These are phyloP conservation scores for Cercospora beticola DNA, from an alignment of 2,329 filamentous ascomycete genomes.

Conservation along the genomic window DNA sequence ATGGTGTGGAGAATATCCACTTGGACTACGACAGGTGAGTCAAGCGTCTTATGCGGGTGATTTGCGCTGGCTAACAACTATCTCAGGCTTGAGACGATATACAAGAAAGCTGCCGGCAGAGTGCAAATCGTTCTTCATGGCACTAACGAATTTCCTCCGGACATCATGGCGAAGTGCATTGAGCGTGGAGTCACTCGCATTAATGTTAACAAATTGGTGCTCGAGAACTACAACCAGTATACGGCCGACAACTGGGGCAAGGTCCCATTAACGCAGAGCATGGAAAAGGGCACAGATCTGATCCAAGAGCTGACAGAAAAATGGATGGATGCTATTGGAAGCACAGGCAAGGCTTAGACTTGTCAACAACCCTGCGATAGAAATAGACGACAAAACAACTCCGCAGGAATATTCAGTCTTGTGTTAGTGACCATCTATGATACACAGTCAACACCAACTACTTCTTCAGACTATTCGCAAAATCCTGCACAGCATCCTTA, in stretches of 20 bases:
- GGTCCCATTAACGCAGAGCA: constrained; percentile 53
- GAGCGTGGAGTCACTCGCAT: constrained; percentile 56
- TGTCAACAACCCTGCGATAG: too few species aligned
- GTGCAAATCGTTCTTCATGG: constrained; percentile 59
- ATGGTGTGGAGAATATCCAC: constrained; percentile 61
- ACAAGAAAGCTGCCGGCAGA: constrained; percentile 48
- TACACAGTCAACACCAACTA: constrained; percentile 1
- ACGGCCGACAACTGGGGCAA: constrained; percentile 51
- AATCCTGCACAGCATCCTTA: constrained; percentile 49
- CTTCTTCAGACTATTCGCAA: constrained; percentile 37
- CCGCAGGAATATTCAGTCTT: too few species aligned
- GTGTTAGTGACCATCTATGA: background rate
- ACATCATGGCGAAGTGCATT: constrained; percentile 57
- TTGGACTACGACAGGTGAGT: constrained; percentile 57
- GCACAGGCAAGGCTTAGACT: constrained; percentile 24
- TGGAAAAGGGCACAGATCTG: constrained; percentile 55
- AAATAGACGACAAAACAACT: background rate
- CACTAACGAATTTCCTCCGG: constrained; percentile 57
- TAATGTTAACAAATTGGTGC: constrained; percentile 61
- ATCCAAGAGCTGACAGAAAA: constrained; percentile 58
- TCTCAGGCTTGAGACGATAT: constrained; percentile 47
- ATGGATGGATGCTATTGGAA: constrained; percentile 50
- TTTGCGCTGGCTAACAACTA: background rate
- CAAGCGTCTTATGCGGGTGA: background rate
- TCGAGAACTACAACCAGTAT: constrained; percentile 50